Evolutionary conservation across 495 filamentous ascomycete species (phyloP), one percentile per base, ranked within the genome.

Genomic region (Tuber melanosporum): DNA sequence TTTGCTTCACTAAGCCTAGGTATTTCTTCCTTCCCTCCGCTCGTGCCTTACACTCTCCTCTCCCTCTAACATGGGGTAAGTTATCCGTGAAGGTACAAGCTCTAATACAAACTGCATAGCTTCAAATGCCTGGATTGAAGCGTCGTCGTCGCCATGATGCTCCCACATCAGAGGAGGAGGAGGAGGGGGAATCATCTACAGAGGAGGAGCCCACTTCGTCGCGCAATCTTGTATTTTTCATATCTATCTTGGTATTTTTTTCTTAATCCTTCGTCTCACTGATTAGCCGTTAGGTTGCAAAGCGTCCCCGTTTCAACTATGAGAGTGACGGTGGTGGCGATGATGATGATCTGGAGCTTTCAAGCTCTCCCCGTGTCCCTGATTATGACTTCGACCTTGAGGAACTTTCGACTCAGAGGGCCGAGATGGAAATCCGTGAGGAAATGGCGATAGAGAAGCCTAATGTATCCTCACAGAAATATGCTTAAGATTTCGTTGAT

Each of bases 321-420:
- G 57, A 66, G 32, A 66, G 57, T 66, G 57, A 66, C 14, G 57
- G 26, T 26, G 14, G 57, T 14, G 57, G 17, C 57, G 57, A 66
- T 66, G 57, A 66, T 66, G 57, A 66, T 66, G 57, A 66, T 36
- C 26, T 36, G 57, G 57, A 66, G 26, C 57, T 19, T 19, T 36
- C 57, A 19, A 66, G 57, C 26, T 66, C 57, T 36, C 57, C 57
- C 26, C 57, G 57, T 1, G 57, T 66, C 26, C 57, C 57, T 14
- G 49, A 75, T 15, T 73, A 79, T 47, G 79, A 79, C 41, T 75
- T 77, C 52, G 77, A 82, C 8, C 80, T 80, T 7, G 76, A 79
- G 26, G 80, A 82, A 45, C 76, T 74, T 44, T 82, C 79, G 17
- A 82, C 80, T 45, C 80, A 82, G 70, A 73, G 80, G 32, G 80